Conservation (phyloP, 1,284 basidiomycete genomes). For the Tylopilus microsporus region DNA sequence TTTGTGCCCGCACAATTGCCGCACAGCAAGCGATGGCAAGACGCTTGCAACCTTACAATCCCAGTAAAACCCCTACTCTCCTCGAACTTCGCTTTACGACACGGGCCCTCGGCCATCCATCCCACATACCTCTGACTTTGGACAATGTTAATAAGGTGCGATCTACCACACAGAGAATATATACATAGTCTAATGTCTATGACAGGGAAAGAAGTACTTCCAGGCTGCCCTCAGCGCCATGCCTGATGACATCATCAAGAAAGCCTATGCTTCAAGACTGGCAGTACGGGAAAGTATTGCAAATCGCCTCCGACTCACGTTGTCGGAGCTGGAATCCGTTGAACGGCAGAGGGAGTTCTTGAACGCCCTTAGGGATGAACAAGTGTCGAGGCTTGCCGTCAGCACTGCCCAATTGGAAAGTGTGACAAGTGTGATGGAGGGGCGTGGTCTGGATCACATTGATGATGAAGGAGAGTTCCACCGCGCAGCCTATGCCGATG, state of each 20-base stretch:
- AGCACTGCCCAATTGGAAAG: neutral
- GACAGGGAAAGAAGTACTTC: neutral
- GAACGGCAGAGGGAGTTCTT: neutral
- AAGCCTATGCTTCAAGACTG: neutral
- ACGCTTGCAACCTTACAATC: neutral
- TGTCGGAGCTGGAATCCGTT: neutral
- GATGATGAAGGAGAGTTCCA: neutral
- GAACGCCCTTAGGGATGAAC: neutral
- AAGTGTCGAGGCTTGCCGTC: neutral
- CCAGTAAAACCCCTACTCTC: neutral
- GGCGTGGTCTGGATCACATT: neutral
- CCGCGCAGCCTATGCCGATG: neutral
- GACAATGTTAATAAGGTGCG: neutral
- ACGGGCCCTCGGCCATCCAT: neutral
- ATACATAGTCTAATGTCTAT: too few relatives aligned
- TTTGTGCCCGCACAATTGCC: neutral
- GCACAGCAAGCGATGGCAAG: neutral
- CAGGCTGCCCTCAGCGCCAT: neutral
- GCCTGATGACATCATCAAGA: neutral
- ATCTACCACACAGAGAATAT: neutral
- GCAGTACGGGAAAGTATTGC: neutral
- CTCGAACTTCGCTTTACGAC: neutral
- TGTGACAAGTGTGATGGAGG: neutral
- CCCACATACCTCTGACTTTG: neutral
- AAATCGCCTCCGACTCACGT: neutral